These are phyloP conservation scores for Pyrenophora tritici-repentis DNA, from an alignment of 2,329 filamentous ascomycete genomes.

Conservation along the genomic window DNA sequence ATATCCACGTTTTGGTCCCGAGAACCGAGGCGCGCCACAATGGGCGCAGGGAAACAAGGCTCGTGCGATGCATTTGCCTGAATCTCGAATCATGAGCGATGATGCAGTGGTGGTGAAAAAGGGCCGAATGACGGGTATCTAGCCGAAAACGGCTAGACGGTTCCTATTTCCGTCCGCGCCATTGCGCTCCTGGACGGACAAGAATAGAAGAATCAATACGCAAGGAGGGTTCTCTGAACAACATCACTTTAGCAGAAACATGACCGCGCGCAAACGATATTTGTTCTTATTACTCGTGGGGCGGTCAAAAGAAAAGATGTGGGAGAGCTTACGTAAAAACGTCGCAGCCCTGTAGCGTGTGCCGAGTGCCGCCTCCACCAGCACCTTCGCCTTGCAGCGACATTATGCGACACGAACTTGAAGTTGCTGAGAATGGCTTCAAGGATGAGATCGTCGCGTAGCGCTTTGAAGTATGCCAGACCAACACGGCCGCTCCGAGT, in stretches of 20 bases:
- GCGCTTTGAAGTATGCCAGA: too few species aligned
- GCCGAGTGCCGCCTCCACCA: too few species aligned
- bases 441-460: too few species aligned
- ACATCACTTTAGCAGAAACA: not conserved
- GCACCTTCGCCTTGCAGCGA: too few species aligned
- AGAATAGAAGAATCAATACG: slow-evolving; percentile 4
- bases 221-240: not conserved
- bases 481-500: too few species aligned
- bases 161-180: slow-evolving; percentile 1
- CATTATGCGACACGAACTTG: too few species aligned
- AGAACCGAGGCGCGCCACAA: slow-evolving; percentile 3
- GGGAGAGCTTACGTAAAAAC: too few species aligned
- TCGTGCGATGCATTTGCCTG: not conserved
- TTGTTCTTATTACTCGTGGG: slow-evolving; percentile 12
- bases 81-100: slow-evolving; percentile 10
- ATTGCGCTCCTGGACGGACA: not conserved
- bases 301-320: too few species aligned
- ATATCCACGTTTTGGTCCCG: slow-evolving; percentile 13
- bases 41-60: not conserved
- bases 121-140: not conserved
- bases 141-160: not conserved
- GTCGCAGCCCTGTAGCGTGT: too few species aligned
- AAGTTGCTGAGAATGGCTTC: too few species aligned
- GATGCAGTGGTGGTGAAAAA: not conserved
- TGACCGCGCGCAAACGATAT: slow-evolving; percentile 2